Evolutionary conservation across 306 rosid genomes (phyloP).

Genomic region (Cucurbita ficifolia): DNA sequence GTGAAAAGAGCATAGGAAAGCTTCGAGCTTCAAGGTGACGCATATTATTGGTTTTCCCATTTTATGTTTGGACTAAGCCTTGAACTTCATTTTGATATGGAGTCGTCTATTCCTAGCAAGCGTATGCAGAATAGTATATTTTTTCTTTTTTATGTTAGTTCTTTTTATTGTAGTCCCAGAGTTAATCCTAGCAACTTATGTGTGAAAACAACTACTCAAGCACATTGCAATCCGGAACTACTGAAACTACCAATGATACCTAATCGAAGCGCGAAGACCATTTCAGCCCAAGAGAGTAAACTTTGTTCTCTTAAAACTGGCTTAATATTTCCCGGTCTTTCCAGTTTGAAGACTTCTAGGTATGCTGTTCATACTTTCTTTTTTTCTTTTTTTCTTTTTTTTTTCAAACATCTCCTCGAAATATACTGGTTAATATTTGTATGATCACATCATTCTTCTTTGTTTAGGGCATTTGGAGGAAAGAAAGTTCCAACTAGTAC

Average conservation of each 20-base stretch:
- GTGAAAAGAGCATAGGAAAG: slow-evolving; percentile 16
- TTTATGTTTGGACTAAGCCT: background rate
- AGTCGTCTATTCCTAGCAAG: background rate
- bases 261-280: slow-evolving; percentile 21
- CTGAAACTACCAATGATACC: slow-evolving; percentile 22
- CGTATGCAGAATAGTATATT: background rate
- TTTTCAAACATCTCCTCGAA: background rate
- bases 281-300: slow-evolving; percentile 33
- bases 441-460: slow-evolving; percentile 2
- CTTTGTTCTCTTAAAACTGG: slow-evolving; percentile 22
- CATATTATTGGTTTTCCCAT: background rate
- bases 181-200: slow-evolving; percentile 26
- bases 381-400: too few species aligned
- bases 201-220: slow-evolving; percentile 25
- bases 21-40: slow-evolving; percentile 30
- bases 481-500: slow-evolving; percentile 21
- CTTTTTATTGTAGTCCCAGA: slow-evolving; percentile 30
- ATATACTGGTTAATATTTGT: slow-evolving; percentile 6
- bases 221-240: slow-evolving; percentile 20
- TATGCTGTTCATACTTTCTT: slow-evolving; percentile 11
- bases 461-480: slow-evolving; percentile 26
- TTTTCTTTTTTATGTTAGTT: background rate
- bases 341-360: slow-evolving; percentile 38
- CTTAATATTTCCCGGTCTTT: slow-evolving; percentile 30
- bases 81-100: background rate